Evolutionary conservation across 768 basidiomycete genomes (phyloP), one percentile per base, ranked within the genome.

Genomic region (Psilocybe cubensis): DNA sequence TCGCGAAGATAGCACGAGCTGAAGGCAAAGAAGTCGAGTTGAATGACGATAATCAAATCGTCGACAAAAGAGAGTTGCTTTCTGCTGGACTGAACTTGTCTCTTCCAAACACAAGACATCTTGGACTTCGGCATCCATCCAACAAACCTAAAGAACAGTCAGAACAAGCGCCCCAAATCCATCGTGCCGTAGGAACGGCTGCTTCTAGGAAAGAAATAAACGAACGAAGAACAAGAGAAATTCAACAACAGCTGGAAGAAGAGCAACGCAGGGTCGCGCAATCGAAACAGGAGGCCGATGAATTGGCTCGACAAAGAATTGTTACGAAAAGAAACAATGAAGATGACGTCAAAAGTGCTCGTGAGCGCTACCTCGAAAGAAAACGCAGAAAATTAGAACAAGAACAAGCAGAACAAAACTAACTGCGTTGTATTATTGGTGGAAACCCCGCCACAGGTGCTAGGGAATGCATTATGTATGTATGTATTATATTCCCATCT

Each of bases 21-120:
- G 80, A 89, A 66, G 96, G 95, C 21, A 91, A 91, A 70, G 80
- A 86, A 10, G 88, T 99, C 29, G 96, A 98, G 72, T 76, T 98
- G 29, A 98, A 98, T 71, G 96, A 98, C 71, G 96, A 98, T 65
- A 96, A 95, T 65, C 92, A 96, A 70, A 95, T 98, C 44, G 89
- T 99, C 46, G 97, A 99, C 76, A 95, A 96, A 68, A 88, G 96
- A 54, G 92, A 96, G 51, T 77, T 99, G 7, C 79, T 98, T 43
- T 85, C 89, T 20, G 96, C 96, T 4, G 97, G 97, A 2, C 76
- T 99, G 54, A 99, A 99, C 69, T 80, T 98, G 43, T 86, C 92
- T 29, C 83, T 91, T 58, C 85, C 89, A 33, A 91, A 93, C 68
- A 93, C 91, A 4, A 81, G 93, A 55, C 79, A 79, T 50, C 76